Base-by-base conservation (phyloP, 495 filamentous ascomycete species). In the Apiosordaria backusii region DNA sequence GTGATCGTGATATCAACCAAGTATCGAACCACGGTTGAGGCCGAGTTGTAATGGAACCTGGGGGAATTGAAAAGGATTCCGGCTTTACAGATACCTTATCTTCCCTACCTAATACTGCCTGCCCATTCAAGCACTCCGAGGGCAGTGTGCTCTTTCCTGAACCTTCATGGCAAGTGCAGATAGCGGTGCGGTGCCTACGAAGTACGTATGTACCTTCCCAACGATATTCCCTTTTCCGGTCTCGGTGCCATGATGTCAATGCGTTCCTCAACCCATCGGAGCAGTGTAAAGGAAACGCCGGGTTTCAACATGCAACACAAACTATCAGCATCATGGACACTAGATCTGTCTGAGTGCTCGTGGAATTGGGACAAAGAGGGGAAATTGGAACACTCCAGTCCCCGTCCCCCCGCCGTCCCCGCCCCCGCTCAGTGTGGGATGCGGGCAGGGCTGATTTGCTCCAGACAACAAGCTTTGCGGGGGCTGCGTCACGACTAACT, bases 381-480 rank as follows among this genome's bases (percentile, higher is more conserved):
- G 10, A 10, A 35, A 35, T 35, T 35, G 35, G 16, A n/a, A n/a
- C n/a, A n/a, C n/a, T n/a, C n/a, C n/a, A n/a, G n/a, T n/a, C n/a
- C n/a, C n/a, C n/a, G n/a, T n/a, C n/a, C n/a, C n/a, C n/a, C n/a
- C n/a, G 35, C 9, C 16, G 35, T 45, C 9, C 16, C 1, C 2
- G 13, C 10, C 35, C 35, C 35, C 35, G 35, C 35, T 45, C 35
- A 45, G 35, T 15, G 6, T 18, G 35, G 27, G 35, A 45, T 45
- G 35, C 35, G 16, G 35, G 35, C 35, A 45, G 35, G 35, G 13
- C 35, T 45, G 13, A 23, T 25, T 58, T 27, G 26, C 23, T 50
- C 35, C 60, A 62, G 35, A 25, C 25, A 35, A 62, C 35, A 62
- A 62, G 60, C 60, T 62, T 62, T 53, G 9, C 35, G 35, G 60